Evolutionary conservation across 2,329 filamentous ascomycete genomes (phyloP), one percentile per base, ranked within the genome.

Genomic region (Gnomoniopsis smithogilvyi): DNA sequence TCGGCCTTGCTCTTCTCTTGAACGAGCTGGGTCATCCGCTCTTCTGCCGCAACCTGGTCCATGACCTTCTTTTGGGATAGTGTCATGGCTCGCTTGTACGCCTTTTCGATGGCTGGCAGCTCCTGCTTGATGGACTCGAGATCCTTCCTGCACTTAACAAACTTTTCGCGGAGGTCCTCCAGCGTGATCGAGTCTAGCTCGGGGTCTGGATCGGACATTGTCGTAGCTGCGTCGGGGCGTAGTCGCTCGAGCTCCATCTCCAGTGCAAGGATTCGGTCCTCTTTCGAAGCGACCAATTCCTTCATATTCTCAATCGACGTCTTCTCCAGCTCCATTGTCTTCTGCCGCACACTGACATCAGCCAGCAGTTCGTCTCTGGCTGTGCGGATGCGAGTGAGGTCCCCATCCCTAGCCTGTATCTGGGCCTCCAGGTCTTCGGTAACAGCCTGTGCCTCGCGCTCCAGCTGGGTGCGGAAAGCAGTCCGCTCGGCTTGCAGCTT

Each of bases 1-100:
- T 99, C 95, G 1, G 94, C 94, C 74, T 97, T 98, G 64, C 89
- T 87, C 77, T 99, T 99, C 74, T 99, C 92, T 0, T 92, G 91
- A 45, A 85, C 85, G 21, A 96, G 77, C 24, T 90, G 80, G 19
- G 85, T 77, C 41, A 94, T 79, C 63, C 89, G 90, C 58, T 96
- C 92, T 74, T 98, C 93, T 69, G 92, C 78, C 3, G 82, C 80
- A 6, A 81, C 78, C 54, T 90, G 86, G 63, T 96, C 92, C 67
- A 89, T 83, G 36, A 96, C 86, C 74, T 96, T 98, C 76, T 92
- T 94, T 54, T 89, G 88, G 8, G 92, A 92, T 59, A 96, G 74
- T 22, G 87, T 86, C 69, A 93, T 91, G 54, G 93, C 90, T 73
- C 93, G 94, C 73, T 90, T 96, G 79, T 92, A 97, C 0, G 94